A percentile compares a stretch with the other conserved stretches of the same genome.
Evolutionary conservation across 139 green algal species (phyloP).

Genomic region (Tetradesmus lagerheimii): DNA sequence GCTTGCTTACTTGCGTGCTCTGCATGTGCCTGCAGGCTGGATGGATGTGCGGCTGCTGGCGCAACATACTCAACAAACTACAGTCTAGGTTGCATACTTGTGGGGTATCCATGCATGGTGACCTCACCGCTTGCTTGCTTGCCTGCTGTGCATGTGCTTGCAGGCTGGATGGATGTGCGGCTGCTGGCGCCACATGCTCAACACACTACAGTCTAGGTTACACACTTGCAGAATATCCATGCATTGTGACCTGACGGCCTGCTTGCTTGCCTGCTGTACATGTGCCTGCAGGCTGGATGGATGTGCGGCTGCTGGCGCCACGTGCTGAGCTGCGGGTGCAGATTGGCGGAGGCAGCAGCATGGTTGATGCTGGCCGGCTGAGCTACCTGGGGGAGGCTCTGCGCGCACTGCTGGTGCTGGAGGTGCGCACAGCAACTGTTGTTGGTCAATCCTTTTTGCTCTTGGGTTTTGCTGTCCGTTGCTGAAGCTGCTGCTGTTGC

Average conservation of each 20-base stretch:
- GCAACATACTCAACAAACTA: constrained; percentile 77
- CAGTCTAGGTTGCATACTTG: too few relatives aligned
- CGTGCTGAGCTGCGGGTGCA: constrained; percentile 86
- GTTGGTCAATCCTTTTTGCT: too few relatives aligned
- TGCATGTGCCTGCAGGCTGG: constrained; percentile 67
- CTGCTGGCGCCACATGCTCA: too few relatives aligned
- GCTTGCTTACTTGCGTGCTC: not conserved
- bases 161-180: not conserved
- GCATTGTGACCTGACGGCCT: not conserved
- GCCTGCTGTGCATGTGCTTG: not conserved
- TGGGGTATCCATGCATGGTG: too few relatives aligned
- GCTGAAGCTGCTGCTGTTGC: too few relatives aligned
- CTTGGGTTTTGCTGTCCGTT: too few relatives aligned
- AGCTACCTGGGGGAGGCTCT: constrained; percentile 84
- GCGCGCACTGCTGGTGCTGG: constrained; percentile 79
- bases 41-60: constrained; percentile 80
- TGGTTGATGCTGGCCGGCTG: constrained; percentile 74
- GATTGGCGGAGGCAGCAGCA: constrained; percentile 58
- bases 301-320: constrained; percentile 83
- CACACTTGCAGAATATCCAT: too few relatives aligned
- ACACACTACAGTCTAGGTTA: too few relatives aligned
- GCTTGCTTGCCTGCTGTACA: not conserved
- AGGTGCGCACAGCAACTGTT: too few relatives aligned
- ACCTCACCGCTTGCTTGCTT: not conserved
- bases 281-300: constrained; percentile 71